A percentile compares a stretch with the other conserved stretches of the same genome.
phyloP scores from a whole-genome alignment of 1,139 yeast genomes.

The Pichia sp. region DNA sequence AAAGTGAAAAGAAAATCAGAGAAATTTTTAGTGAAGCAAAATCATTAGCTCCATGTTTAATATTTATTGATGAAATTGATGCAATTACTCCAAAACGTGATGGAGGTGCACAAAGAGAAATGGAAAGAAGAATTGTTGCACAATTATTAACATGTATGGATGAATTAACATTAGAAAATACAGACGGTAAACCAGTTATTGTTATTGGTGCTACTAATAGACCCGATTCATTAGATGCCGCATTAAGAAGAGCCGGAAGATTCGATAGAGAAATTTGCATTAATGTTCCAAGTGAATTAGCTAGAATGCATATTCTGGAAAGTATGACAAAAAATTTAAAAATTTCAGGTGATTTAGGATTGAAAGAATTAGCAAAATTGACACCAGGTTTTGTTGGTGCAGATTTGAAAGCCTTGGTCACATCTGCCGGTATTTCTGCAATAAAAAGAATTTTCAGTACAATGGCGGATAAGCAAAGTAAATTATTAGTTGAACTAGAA shows the following conservation, averaged over 20 bases:
- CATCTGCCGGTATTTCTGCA: conserved; percentile 95
- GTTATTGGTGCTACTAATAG: conserved; percentile 98
- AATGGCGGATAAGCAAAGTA: conserved; percentile 11
- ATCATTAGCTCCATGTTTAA: conserved; percentile 79
- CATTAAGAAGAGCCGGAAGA: conserved; percentile 93
- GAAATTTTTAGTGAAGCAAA: conserved; percentile 94
- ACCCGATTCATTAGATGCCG: conserved; percentile 97
- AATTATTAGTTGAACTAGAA: conserved; percentile 8
- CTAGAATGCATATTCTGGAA: conserved; percentile 68
- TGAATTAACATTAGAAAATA: conserved; percentile 78
- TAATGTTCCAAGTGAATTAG: conserved; percentile 84
- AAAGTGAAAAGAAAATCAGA: conserved; percentile 86
- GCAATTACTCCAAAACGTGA: conserved; percentile 98
- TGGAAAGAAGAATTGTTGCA: conserved; percentile 96
- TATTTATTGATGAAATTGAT: conserved; percentile 93
- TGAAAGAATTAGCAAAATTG: conserved; percentile 68
- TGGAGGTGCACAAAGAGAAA: conserved; percentile 96
- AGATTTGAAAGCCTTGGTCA: conserved; percentile 84
- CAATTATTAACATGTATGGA: conserved; percentile 92
- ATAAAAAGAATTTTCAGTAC: conserved; percentile 73
- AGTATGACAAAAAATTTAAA: conserved; percentile 67
- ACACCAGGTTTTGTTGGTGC: conserved; percentile 99
- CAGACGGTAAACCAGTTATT: conserved; percentile 89
- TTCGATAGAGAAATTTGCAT: conserved; percentile 86
- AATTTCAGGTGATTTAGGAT: conserved; percentile 67